Conservation (phyloP, 2,329 filamentous ascomycete genomes). For the Fusarium mexicanum region DNA sequence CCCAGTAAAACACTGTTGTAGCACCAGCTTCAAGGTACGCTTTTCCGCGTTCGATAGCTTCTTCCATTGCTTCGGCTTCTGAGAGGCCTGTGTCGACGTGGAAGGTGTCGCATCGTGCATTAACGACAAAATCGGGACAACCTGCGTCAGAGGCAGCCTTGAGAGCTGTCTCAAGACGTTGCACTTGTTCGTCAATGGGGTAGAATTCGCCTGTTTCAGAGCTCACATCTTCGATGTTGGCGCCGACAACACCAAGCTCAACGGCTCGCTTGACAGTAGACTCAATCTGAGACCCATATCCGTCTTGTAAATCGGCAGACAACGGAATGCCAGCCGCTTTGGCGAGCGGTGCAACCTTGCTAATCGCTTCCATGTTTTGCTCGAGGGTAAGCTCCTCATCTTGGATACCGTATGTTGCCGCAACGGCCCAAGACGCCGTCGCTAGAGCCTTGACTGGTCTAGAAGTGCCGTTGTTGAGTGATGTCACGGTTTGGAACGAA, state of each 20-base stretch:
- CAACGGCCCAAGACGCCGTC: conserved; percentile 62
- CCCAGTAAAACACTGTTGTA: conserved; percentile 70
- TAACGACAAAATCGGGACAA: conserved; percentile 65
- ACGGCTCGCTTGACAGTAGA: conserved; percentile 58
- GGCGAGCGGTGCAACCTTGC: conserved; percentile 55
- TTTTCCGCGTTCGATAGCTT: conserved; percentile 63
- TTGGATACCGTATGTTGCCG: conserved; percentile 53
- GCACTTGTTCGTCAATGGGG: conserved; percentile 56
- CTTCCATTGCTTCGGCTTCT: conserved; percentile 52
- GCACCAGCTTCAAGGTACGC: conserved; percentile 68
- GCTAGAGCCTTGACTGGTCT: conserved; percentile 57
- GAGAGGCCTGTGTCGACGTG: conserved; percentile 43
- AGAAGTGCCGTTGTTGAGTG: conserved; percentile 49
- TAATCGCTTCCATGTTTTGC: conserved; percentile 60
- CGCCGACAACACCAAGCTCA: conserved; percentile 63
- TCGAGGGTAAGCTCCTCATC: conserved; percentile 61
- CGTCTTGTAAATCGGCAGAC: conserved; percentile 69
- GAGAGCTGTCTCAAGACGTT: conserved; percentile 56
- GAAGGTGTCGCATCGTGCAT: conserved; percentile 67
- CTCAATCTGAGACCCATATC: conserved; percentile 60
- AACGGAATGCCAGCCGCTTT: conserved; percentile 56
- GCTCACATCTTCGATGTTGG: conserved; percentile 66
- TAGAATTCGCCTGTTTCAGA: conserved; percentile 48
- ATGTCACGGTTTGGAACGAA: conserved; percentile 57
- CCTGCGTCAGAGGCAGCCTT: conserved; percentile 56